phyloP scores from a whole-genome alignment of 495 filamentous ascomycete genomes.

The Xylaria palmicola region DNA sequence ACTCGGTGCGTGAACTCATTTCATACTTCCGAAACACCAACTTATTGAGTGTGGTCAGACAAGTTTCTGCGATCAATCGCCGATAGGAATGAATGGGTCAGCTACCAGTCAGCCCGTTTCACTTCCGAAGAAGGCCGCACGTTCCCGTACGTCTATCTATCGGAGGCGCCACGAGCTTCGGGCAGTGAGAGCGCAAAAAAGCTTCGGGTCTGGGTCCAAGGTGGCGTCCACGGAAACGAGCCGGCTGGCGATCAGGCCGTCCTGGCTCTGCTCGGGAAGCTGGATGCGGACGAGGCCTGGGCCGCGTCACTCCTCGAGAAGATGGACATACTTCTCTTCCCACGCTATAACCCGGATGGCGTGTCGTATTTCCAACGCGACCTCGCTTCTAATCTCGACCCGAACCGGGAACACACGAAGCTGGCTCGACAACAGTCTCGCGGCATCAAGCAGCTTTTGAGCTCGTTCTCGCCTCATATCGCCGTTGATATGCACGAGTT shows the following conservation, averaged over 20 bases:
- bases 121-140: constrained; percentile 29
- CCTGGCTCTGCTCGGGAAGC: constrained; percentile 27
- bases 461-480: constrained; percentile 31
- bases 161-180: not conserved
- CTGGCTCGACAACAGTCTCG: constrained; percentile 30
- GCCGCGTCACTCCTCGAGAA: constrained; percentile 17
- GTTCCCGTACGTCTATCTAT: constrained; percentile 27
- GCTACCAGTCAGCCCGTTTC: constrained; percentile 24
- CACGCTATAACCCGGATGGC: constrained; percentile 32
- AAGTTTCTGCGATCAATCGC: constrained; percentile 22
- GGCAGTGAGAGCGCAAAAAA: constrained; percentile 8
- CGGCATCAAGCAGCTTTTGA: constrained; percentile 32
- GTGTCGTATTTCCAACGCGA: constrained; percentile 33
- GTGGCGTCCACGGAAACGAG: constrained; percentile 32
- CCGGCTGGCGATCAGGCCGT: constrained; percentile 30
- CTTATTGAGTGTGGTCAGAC: constrained; percentile 12
- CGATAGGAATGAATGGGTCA: constrained; percentile 21
- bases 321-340: constrained; percentile 26
- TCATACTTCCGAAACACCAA: not conserved
- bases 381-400: constrained; percentile 35
- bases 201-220: constrained; percentile 31
- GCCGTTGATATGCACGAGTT: constrained; percentile 37
- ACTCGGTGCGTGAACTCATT: constrained; percentile 17
- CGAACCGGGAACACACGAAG: constrained; percentile 36
- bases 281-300: constrained; percentile 23